phyloP scores from a whole-genome alignment of 768 basidiomycete species.

The Lentinula sp. region DNA sequence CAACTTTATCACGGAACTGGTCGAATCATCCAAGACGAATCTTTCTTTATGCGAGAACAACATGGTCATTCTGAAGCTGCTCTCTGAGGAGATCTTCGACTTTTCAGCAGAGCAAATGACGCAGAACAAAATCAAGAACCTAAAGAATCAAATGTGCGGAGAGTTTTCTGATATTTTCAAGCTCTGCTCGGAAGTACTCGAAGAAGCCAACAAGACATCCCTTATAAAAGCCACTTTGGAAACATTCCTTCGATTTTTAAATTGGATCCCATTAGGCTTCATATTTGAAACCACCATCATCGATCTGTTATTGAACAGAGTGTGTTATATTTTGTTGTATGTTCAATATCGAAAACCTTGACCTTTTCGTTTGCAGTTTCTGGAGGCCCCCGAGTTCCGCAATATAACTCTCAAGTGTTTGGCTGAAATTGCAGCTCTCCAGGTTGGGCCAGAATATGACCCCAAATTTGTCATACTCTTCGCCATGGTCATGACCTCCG shows the following conservation, averaged over 20 bases:
- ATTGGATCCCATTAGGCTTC: constrained; percentile 98
- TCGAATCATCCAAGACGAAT: constrained; percentile 95
- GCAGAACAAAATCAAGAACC: constrained; percentile 91
- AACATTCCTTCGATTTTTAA: constrained; percentile 90
- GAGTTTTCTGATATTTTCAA: constrained; percentile 98
- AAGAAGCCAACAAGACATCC: constrained; percentile 94
- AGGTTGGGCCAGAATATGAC: constrained; percentile 95
- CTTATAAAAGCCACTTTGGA: constrained; percentile 93
- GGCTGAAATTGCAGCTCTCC: constrained; percentile 92
- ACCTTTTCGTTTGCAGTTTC: constrained; percentile 53
- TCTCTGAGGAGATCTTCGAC: constrained; percentile 99
- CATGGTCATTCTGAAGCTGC: constrained; percentile 94
- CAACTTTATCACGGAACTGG: constrained; percentile 93
- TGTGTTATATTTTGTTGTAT: constrained; percentile 34
- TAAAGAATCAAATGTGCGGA: constrained; percentile 98
- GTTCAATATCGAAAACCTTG: constrained; percentile 10
- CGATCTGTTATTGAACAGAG: constrained; percentile 85
- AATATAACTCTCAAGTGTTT: constrained; percentile 96
- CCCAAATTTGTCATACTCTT: constrained; percentile 97
- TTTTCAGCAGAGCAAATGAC: constrained; percentile 99
- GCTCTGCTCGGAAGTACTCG: constrained; percentile 92
- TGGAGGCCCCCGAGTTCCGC: constrained; percentile 94
- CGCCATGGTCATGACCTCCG: constrained; percentile 95
- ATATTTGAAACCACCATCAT: constrained; percentile 99
- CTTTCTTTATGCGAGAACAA: constrained; percentile 98